Percentiles rank a stretch among this genome's conserved stretches.
Conservation (phyloP, 2,329 filamentous ascomycete genomes). For the Phoma sp. region DNA sequence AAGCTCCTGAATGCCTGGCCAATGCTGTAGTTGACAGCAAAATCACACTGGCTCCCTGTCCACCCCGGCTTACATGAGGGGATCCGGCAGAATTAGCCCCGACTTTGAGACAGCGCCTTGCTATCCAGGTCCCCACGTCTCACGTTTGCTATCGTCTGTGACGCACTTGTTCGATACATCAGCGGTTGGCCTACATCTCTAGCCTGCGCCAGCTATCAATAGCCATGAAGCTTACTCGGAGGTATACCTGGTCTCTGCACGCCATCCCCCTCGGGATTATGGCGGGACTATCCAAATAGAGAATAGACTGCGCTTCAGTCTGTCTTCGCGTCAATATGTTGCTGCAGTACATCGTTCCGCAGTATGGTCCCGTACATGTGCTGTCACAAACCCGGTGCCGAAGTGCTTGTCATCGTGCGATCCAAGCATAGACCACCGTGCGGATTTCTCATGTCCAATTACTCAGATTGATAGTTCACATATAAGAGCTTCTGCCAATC, state of each 20-base stretch:
- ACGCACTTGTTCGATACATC: conserved; percentile 43
- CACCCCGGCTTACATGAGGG: conserved; percentile 46
- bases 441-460: conserved; percentile 34
- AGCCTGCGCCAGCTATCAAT: conserved; percentile 47
- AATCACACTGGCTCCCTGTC: conserved; percentile 39
- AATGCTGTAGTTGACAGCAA: conserved; percentile 46
- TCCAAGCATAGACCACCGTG: conserved; percentile 38
- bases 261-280: conserved; percentile 44
- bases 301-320: conserved; percentile 44
- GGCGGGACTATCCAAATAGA: conserved; percentile 43
- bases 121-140: conserved; percentile 44
- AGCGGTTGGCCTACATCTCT: conserved; percentile 41
- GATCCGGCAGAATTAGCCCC: conserved; percentile 45
- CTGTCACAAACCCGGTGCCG: conserved; percentile 47
- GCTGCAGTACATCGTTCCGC: conserved; percentile 49
- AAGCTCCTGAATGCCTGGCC: conserved; percentile 26
- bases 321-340: conserved; percentile 50
- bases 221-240: conserved; percentile 47
- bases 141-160: conserved; percentile 47
- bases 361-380: conserved; percentile 46
- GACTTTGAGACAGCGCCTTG: conserved; percentile 47
- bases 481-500: conserved; percentile 45
- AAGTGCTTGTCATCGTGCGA: conserved; percentile 46
- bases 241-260: conserved; percentile 41
- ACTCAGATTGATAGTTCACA: conserved; percentile 36